Base-by-base conservation (phyloP, 2,329 filamentous ascomycete species). In the Coleophoma crateriformis region DNA sequence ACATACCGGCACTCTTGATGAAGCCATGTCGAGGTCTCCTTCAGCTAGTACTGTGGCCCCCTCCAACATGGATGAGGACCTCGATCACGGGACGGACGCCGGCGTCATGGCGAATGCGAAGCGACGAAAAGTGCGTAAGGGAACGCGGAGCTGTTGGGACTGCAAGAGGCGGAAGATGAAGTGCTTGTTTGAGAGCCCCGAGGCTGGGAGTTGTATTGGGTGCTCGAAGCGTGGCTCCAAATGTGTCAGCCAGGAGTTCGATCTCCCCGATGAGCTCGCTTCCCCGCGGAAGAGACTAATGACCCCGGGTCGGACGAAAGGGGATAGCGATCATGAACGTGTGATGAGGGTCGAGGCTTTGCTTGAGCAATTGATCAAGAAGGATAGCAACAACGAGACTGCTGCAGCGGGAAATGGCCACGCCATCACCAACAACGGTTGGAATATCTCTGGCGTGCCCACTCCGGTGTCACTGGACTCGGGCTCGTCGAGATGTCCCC, bases 121-220 rank as follows among this genome's bases (percentile, higher is more conserved):
- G 55, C 64, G 71, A 46, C 66, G 71, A 35, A 77, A 71, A 50
- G 20, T 78, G 19, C 73, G 76, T 19, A 79, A 77, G 46, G 77
- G 77, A 13, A 80, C 77, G 0, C 68, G 62, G 14, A 78, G 74
- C 50, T 80, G 77, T 59, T 79, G 76, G 76, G 75, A 78, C 52
- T 80, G 77, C 66, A 78, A 77, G 57, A 70, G 72, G 38, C 70
- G 75, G 22, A 81, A 81, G 62, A 68, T 72, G 4, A 66, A 69
- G 4, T 81, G 77, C 58, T 69, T 64, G 3, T 75, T 74, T 50
- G 53, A 61, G 4, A 4, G 17, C 20, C 14, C 57, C 0, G 64
- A 68, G 10, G 42, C 59, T 2, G 27, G 2, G 8, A 52, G 67
- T 3, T 79, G 76, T 49, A 59, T 67, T 32, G 67, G 65, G 3